Evolutionary conservation across 306 rosid genomes (phyloP).

Genomic region (Trifolium fragiferum): DNA sequence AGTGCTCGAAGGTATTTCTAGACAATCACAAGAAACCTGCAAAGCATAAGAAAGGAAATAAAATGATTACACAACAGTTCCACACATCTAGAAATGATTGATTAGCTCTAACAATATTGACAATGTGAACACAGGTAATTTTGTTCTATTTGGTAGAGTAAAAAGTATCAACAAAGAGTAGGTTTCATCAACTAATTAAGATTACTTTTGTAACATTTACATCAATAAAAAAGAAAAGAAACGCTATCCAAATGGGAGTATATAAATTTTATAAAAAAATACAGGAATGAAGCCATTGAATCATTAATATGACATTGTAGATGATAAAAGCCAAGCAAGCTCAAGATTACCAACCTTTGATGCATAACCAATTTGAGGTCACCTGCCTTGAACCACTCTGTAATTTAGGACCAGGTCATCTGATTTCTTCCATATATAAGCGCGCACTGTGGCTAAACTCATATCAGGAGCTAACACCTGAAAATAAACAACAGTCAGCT

Average conservation of each 20-base stretch:
- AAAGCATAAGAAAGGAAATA: not conserved
- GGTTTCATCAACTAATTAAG: conserved; percentile 21
- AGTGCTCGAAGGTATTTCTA: conserved; percentile 54
- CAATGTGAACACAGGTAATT: conserved; percentile 25
- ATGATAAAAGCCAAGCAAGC: conserved; percentile 33
- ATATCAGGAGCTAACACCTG: conserved; percentile 88
- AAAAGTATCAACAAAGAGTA: conserved; percentile 16
- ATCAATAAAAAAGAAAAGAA: conserved; percentile 11
- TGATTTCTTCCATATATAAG: conserved; percentile 95
- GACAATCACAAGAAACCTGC: conserved; percentile 47
- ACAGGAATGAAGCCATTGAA: conserved; percentile 10
- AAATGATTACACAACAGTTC: conserved; percentile 11
- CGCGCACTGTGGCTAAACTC: conserved; percentile 95
- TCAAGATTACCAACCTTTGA: conserved; percentile 47
- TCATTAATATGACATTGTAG: conserved; percentile 30
- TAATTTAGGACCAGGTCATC: conserved; percentile 91
- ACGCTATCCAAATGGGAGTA: conserved; percentile 31
- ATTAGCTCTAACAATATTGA: conserved; percentile 27
- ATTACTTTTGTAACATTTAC: conserved; percentile 26
- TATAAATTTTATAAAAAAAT: conserved; percentile 14
- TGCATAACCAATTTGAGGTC: conserved; percentile 48
- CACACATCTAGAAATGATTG: conserved; percentile 16
- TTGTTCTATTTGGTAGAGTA: not conserved
- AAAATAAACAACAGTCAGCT: conserved; percentile 36
- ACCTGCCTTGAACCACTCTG: conserved; percentile 86